A percentile compares a stretch with the other conserved stretches of the same genome.
Conservation (phyloP, 192 early-diverging fungal species). For the Funneliformis mosseae region DNA sequence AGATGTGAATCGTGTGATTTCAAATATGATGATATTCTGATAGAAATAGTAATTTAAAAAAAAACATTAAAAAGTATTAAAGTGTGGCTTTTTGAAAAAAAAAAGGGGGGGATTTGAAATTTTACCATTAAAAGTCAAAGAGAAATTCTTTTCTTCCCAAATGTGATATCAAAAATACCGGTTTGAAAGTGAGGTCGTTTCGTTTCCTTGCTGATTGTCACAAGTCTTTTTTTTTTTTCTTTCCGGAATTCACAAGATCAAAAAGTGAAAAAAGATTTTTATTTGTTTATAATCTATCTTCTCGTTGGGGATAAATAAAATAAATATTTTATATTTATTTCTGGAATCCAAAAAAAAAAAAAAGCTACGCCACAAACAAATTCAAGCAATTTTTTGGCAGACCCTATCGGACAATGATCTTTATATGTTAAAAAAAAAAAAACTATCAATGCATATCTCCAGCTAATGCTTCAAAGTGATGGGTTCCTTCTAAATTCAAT, state of each 20-base stretch:
- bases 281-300: neutral
- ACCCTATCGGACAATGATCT: too few relatives aligned
- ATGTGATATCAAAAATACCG: too few relatives aligned
- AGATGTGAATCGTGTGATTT: neutral
- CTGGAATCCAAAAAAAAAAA: neutral
- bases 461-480: too few relatives aligned
- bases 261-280: neutral
- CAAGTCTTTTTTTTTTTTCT: too few relatives aligned
- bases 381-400: neutral
- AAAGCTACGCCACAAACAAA: neutral
- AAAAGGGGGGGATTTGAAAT: neutral
- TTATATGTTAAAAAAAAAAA: too few relatives aligned
- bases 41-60: too few relatives aligned
- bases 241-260: too few relatives aligned
- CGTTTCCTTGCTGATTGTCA: neutral
- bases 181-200: too few relatives aligned
- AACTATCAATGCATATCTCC: too few relatives aligned
- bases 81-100: too few relatives aligned
- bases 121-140: neutral
- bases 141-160: neutral
- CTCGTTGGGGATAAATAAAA: neutral
- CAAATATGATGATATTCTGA: neutral
- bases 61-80: too few relatives aligned
- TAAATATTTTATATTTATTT: neutral
- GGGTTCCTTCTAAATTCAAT: too few relatives aligned